Conservation (phyloP, 176 grass and related monocot species). For the Panicum miliaceum region DNA sequence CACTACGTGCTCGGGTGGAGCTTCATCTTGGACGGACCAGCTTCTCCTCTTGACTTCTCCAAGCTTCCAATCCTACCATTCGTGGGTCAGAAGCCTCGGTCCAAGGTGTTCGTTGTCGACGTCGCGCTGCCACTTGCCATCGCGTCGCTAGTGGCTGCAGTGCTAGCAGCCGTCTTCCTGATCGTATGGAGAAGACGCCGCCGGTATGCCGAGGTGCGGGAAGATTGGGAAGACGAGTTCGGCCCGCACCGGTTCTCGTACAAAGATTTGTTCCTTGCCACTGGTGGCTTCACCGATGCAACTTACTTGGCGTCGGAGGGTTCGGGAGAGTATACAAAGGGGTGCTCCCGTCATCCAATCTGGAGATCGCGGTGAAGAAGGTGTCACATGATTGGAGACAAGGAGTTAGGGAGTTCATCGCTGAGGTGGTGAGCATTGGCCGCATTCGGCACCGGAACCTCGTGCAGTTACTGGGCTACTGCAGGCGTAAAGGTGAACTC, state of each 20-base stretch:
- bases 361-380: slow-evolving; percentile 34
- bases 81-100: neutral
- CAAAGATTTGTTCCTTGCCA: slow-evolving; percentile 47
- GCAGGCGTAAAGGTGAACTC: slow-evolving; percentile 41
- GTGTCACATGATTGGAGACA: slow-evolving; percentile 45
- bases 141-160: neutral
- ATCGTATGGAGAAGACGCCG: neutral
- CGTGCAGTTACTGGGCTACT: slow-evolving; percentile 46
- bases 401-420: slow-evolving; percentile 39
- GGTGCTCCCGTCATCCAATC: neutral
- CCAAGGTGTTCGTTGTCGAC: slow-evolving; percentile 30
- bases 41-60: neutral
- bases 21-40: slow-evolving; percentile 1
- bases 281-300: slow-evolving; percentile 40
- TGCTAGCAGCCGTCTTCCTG: neutral
- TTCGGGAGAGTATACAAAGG: slow-evolving; percentile 50
- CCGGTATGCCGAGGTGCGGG: slow-evolving; percentile 39
- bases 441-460: slow-evolving; percentile 49
- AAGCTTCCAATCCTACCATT: slow-evolving; percentile 30
- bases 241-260: slow-evolving; percentile 50
- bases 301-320: slow-evolving; percentile 34
- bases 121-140: slow-evolving; percentile 7
- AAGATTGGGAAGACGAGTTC: slow-evolving; percentile 54
- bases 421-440: slow-evolving; percentile 51
- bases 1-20: slow-evolving; percentile 20